Conservation (phyloP, 495 filamentous ascomycete genomes). For the Beverwykella pulmonaria region DNA sequence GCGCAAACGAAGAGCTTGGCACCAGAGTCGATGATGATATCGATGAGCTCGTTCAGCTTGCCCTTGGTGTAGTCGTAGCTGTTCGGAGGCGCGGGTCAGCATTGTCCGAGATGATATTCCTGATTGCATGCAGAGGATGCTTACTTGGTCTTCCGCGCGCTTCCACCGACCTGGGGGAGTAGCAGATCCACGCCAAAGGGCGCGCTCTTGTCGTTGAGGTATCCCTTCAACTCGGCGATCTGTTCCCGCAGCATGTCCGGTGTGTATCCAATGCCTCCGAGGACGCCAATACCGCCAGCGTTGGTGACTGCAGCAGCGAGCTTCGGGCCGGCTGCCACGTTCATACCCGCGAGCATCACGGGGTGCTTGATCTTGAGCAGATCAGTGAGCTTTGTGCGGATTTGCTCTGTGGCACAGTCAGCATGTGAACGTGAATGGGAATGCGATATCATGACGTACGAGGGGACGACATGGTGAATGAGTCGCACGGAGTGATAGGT, state of each 20-base stretch:
- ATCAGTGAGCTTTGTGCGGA: conserved; percentile 88
- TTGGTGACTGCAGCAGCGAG: conserved; percentile 97
- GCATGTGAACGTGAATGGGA: conserved; percentile 26
- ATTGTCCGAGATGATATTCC: background rate
- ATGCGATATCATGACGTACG: conserved; percentile 21
- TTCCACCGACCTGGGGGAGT: conserved; percentile 91
- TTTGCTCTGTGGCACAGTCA: conserved; percentile 62
- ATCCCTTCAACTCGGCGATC: conserved; percentile 90
- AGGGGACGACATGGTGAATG: conserved; percentile 37
- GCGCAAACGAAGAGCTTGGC: conserved; percentile 95
- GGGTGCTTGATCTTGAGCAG: conserved; percentile 97
- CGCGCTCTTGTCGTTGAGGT: conserved; percentile 89
- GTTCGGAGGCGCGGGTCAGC: conserved; percentile 19
- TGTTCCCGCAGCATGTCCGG: conserved; percentile 96
- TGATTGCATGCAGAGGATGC: conserved; percentile 28
- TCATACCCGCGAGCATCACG: conserved; percentile 95
- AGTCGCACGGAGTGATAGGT: background rate
- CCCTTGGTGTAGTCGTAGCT: conserved; percentile 99
- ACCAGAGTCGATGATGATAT: conserved; percentile 88
- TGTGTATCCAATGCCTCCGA: conserved; percentile 95
- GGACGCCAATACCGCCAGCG: conserved; percentile 93
- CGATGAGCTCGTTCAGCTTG: conserved; percentile 87
- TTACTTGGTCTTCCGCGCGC: conserved; percentile 92
- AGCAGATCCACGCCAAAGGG: conserved; percentile 97
- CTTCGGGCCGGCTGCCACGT: conserved; percentile 96